Evolutionary conservation across 106 monocot genomes (phyloP).

Genomic region (Acorus gramineus): DNA sequence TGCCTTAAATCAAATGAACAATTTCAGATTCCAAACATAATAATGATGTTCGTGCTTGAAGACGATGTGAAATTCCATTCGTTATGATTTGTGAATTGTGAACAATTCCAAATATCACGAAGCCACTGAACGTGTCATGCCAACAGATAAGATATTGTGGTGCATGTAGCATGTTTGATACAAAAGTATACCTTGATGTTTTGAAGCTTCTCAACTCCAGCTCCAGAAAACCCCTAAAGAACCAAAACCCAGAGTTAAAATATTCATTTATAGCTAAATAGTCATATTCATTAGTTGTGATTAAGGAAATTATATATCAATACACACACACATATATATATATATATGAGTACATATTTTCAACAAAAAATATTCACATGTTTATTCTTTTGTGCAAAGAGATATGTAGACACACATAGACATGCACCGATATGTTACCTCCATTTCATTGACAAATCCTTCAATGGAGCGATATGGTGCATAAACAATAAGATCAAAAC

Average conservation of each 20-base stretch:
- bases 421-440: conserved; percentile 42
- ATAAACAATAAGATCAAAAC: conserved; percentile 96
- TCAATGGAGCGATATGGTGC: conserved; percentile 84
- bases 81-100: not conserved
- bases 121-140: not conserved
- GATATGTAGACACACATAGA: too few relatives aligned
- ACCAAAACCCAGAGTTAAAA: not conserved
- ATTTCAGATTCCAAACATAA: not conserved
- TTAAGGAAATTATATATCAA: too few relatives aligned
- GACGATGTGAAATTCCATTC: not conserved
- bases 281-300: too few relatives aligned
- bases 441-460: conserved; percentile 73
- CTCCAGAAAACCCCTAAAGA: conserved; percentile 42
- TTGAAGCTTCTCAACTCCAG: conserved; percentile 18
- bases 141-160: not conserved
- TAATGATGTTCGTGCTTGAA: not conserved
- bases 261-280: not conserved
- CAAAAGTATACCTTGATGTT: conserved; percentile 38
- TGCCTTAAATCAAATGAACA: not conserved
- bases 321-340: too few relatives aligned
- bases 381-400: too few relatives aligned
- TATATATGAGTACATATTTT: too few relatives aligned
- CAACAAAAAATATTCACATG: too few relatives aligned
- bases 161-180: not conserved
- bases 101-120: not conserved